Percentiles rank a stretch among this genome's conserved stretches.
Evolutionary conservation across 208 protist genomes (phyloP).

Genomic region (Entamoeba histolytica): DNA sequence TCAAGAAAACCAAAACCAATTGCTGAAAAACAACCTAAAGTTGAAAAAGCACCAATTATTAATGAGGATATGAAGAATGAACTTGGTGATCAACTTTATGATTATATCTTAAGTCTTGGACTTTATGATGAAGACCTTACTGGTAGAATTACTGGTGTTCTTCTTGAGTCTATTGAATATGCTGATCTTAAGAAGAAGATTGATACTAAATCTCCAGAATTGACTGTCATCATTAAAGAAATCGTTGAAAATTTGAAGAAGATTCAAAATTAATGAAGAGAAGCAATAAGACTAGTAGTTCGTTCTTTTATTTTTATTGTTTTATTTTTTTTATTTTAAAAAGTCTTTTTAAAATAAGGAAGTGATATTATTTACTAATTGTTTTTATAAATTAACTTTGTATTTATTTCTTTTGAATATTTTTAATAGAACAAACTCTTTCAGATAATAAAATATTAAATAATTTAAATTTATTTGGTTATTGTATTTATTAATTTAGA

Average conservation of each 20-base stretch:
- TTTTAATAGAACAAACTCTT: too few relatives aligned
- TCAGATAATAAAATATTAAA: too few relatives aligned
- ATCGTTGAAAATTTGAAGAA: background rate
- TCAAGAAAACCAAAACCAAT: background rate
- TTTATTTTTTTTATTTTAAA: too few relatives aligned
- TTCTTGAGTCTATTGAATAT: background rate
- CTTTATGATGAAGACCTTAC: background rate
- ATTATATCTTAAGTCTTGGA: background rate
- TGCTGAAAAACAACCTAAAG: background rate
- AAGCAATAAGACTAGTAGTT: too few relatives aligned
- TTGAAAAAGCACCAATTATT: background rate
- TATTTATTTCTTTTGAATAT: too few relatives aligned
- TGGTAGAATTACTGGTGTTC: background rate
- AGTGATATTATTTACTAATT: too few relatives aligned
- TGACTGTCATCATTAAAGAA: background rate
- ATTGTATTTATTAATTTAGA: too few relatives aligned
- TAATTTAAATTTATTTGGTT: too few relatives aligned
- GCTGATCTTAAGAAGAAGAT: background rate
- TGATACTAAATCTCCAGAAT: background rate
- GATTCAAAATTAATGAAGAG: background rate
- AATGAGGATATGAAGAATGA: background rate
- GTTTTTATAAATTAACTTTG: too few relatives aligned
- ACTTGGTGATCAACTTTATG: background rate
- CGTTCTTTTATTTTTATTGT: too few relatives aligned
- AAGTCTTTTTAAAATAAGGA: too few relatives aligned